These are phyloP conservation scores for Achaetomiella virescens DNA, from an alignment of 495 filamentous ascomycete species.

Conservation along the genomic window DNA sequence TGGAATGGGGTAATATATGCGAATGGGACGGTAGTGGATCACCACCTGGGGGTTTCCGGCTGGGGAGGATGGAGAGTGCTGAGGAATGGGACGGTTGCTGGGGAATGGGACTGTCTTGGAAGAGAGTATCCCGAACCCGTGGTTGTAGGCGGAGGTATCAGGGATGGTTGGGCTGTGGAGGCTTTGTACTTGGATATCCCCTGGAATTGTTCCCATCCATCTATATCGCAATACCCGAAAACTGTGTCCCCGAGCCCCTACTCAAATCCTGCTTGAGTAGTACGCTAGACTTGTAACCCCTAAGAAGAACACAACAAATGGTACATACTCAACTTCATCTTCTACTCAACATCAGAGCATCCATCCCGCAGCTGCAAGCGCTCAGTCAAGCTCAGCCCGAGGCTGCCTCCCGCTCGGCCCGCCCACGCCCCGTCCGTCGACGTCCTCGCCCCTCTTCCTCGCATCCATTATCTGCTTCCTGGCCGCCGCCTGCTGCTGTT, in stretches of 20 bases:
- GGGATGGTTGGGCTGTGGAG: not conserved
- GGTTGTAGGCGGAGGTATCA: not conserved
- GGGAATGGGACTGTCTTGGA: constrained; percentile 15
- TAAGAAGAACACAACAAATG: too few species aligned
- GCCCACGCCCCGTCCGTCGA: constrained; percentile 15
- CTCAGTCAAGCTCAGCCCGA: not conserved
- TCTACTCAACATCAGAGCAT: too few species aligned
- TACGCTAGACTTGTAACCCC: too few species aligned
- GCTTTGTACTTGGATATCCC: constrained; percentile 1
- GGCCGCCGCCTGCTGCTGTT: constrained; percentile 26
- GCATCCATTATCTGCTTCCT: constrained; percentile 30
- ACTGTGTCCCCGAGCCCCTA: too few species aligned
- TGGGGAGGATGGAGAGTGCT: constrained; percentile 6
- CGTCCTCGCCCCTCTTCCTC: constrained; percentile 22
- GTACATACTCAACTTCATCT: too few species aligned
- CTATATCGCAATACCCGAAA: too few species aligned
- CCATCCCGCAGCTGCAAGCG: too few species aligned
- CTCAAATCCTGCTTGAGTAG: too few species aligned
- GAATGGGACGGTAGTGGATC: constrained; percentile 14
- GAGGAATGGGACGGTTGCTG: constrained; percentile 11
- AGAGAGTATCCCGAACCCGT: constrained; percentile 13
- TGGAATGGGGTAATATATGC: constrained; percentile 22
- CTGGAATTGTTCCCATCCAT: not conserved
- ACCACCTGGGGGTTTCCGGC: constrained; percentile 2
- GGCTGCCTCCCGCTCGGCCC: constrained; percentile 1